phyloP scores from a whole-genome alignment of 192 early-diverging fungal genomes.

The Podila epigama region DNA sequence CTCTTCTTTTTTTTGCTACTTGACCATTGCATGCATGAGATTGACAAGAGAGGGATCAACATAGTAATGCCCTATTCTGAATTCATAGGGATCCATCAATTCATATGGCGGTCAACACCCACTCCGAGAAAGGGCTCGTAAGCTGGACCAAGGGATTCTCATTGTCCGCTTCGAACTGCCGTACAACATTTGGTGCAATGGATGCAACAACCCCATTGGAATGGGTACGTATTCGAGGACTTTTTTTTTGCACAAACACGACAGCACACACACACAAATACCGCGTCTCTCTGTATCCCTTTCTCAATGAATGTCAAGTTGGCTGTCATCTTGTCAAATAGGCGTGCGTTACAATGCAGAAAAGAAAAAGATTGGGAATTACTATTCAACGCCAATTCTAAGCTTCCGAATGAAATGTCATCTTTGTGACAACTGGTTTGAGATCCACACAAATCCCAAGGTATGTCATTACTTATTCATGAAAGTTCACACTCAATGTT shows the following conservation, averaged over 20 bases:
- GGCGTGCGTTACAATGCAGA: conserved; percentile 96
- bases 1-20: too few relatives aligned
- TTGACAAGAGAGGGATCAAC: too few relatives aligned
- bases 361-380: conserved; percentile 91
- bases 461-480: conserved; percentile 40
- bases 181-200: conserved; percentile 89
- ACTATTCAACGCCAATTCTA: conserved; percentile 85
- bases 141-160: conserved; percentile 89
- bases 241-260: neutral
- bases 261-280: too few relatives aligned
- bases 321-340: conserved; percentile 2
- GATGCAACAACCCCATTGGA: conserved; percentile 85
- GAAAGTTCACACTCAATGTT: neutral
- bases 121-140: conserved; percentile 84
- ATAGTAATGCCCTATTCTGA: neutral
- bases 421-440: conserved; percentile 84
- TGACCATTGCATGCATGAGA: too few relatives aligned
- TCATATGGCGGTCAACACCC: conserved; percentile 89
- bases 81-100: conserved; percentile 80
- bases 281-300: neutral
- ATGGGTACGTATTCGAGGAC: conserved; percentile 60
- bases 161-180: conserved; percentile 91
- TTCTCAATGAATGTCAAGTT: neutral
- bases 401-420: conserved; percentile 96
- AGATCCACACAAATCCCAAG: conserved; percentile 95